Base-by-base conservation (phyloP, 306 rosid genomes). In the Erythrophleum fordii region DNA sequence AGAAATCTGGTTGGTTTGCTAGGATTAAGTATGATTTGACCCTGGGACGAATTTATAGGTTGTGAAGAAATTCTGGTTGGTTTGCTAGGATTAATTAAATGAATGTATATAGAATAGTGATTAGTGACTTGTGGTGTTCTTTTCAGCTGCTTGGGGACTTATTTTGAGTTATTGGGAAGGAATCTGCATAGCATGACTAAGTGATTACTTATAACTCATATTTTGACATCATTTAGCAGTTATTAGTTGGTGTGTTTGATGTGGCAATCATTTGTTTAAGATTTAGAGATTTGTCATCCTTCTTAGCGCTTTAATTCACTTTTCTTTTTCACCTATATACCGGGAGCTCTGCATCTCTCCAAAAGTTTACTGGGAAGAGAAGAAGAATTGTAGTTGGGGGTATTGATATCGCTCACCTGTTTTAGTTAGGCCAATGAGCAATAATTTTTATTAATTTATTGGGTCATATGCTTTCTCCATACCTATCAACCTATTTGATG, bases 381-480 rank as follows among this genome's bases (percentile, higher is more conserved):
- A 11, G 49, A 11, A 45, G 17, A 11, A 26, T 58, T 23, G 3
- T 1, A 58, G 34, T 58, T n/a, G 34, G 22, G 44, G 6, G 23
- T 51, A 26, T 10, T 48, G 69, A 26, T 64, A 11, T 45, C 44
- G 37, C 75, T 52, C 44, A 26, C 56, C 49, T 68, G 26, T 74
- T 18, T 67, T 41, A 20, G 41, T 41, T 77, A 20, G 75, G 77
- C 34, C 5, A 25, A 13, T 67, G 73, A 8, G 44, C 74, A 66
- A 74, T 62, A 0, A 26, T 13, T 26, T 26, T 25, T 59, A 23
- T 70, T 80, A 5, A 7, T 18, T 39, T 37, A 52, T 46, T 81
- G 82, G 78, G 77, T 59, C 75, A 64, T 69, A 42, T 72, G 58
- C n/a, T 58, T 77, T 77, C 55, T 72, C 59, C 44, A 51, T 42